Evolutionary conservation across 352 stramenopile genomes (phyloP).

Genomic region (Pythium apleroticum): DNA sequence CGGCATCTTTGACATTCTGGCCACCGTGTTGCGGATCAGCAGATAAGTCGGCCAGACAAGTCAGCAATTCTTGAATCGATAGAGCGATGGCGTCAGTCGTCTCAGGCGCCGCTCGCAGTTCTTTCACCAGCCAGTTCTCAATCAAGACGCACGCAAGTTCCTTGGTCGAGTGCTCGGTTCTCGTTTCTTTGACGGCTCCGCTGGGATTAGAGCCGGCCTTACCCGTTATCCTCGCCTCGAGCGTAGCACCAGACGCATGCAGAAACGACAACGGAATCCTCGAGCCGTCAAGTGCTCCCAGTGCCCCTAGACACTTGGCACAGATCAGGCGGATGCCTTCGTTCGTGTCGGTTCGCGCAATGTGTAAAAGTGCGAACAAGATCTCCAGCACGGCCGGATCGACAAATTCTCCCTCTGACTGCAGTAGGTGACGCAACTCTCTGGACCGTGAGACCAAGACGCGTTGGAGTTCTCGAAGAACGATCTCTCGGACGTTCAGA

Average conservation of each 20-base stretch:
- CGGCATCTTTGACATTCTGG: conserved; percentile 30
- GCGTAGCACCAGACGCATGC: conserved; percentile 32
- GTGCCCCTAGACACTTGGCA: conserved; percentile 66
- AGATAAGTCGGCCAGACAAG: conserved; percentile 75
- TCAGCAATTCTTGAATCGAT: conserved; percentile 86
- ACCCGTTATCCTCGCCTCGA: not conserved
- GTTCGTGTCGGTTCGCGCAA: conserved; percentile 63
- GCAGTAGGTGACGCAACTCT: conserved; percentile 66
- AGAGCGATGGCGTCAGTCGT: conserved; percentile 81
- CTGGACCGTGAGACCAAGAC: conserved; percentile 56
- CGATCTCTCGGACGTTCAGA: conserved; percentile 72
- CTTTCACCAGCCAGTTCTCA: conserved; percentile 79
- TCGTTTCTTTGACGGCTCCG: conserved; percentile 33
- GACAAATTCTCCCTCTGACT: conserved; percentile 74
- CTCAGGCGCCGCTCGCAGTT: conserved; percentile 79
- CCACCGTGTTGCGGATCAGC: conserved; percentile 73
- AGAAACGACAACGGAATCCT: conserved; percentile 71
- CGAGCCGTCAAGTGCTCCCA: conserved; percentile 80
- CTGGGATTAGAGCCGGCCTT: not conserved
- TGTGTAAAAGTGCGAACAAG: conserved; percentile 63
- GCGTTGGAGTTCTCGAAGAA: conserved; percentile 66
- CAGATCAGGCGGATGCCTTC: conserved; percentile 72
- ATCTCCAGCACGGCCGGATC: conserved; percentile 54
- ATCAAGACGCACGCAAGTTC: conserved; percentile 83
- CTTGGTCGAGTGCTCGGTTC: conserved; percentile 73